These are phyloP conservation scores for Chlamydomonas schloesseri DNA, from an alignment of 139 green algal genomes.

Conservation along the genomic window DNA sequence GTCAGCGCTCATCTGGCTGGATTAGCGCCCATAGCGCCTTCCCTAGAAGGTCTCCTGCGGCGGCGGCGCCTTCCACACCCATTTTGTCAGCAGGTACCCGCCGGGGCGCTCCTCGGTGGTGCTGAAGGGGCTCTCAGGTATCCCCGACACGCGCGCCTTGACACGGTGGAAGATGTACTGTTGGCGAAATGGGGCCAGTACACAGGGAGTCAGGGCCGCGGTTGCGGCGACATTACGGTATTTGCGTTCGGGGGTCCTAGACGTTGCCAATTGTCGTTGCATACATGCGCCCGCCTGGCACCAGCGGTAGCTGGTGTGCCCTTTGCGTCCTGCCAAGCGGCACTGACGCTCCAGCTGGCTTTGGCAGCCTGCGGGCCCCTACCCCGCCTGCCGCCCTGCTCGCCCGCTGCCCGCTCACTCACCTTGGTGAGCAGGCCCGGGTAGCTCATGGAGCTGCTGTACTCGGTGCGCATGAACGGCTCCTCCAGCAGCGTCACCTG, in stretches of 20 bases:
- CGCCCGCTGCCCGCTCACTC: too few relatives aligned
- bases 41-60: conserved; percentile 36
- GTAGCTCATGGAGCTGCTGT: conserved; percentile 54
- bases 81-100: conserved; percentile 40
- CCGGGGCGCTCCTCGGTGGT: conserved; percentile 38
- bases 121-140: conserved; percentile 47
- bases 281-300: too few relatives aligned
- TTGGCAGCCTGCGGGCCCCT: too few relatives aligned
- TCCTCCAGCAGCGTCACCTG: conserved; percentile 26
- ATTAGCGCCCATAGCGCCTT: too few relatives aligned
- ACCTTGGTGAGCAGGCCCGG: conserved; percentile 54
- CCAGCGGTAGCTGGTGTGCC: too few relatives aligned
- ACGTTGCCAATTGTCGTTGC: too few relatives aligned
- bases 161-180: conserved; percentile 59
- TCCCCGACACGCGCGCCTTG: conserved; percentile 25
- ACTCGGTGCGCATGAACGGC: conserved; percentile 35
- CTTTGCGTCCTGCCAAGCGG: too few relatives aligned
- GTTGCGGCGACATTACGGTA: too few relatives aligned
- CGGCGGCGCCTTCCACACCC: conserved; percentile 42
- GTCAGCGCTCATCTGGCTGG: too few relatives aligned
- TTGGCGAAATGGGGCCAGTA: too few relatives aligned
- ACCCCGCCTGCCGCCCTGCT: background rate
- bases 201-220: too few relatives aligned
- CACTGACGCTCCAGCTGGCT: too few relatives aligned
- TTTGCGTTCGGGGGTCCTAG: background rate